Conservation (phyloP, 1,284 basidiomycete species). For the Leccinum variabile region DNA sequence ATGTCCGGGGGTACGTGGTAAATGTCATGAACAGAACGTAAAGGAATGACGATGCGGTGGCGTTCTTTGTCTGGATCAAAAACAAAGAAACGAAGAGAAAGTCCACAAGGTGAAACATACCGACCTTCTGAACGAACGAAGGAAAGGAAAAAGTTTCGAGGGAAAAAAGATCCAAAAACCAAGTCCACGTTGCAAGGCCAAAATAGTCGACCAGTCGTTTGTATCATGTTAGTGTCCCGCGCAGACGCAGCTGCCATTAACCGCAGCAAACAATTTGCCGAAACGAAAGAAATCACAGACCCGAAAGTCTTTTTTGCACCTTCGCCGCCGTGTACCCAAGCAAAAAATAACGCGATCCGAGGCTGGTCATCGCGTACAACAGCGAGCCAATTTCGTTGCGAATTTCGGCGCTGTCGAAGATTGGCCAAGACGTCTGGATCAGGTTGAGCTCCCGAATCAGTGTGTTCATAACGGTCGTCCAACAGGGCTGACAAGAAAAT, state of each 20-base stretch:
- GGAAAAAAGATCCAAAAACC: conserved; percentile 8
- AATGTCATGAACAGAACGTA: not conserved
- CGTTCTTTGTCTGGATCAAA: not conserved
- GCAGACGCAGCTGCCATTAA: not conserved
- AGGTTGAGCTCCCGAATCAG: conserved; percentile 61
- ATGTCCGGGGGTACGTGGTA: not conserved
- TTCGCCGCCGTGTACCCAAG: conserved; percentile 51
- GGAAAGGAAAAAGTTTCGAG: not conserved
- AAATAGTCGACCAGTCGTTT: not conserved
- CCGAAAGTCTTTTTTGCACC: conserved; percentile 44
- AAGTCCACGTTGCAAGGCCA: conserved; percentile 15
- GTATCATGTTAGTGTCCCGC: not conserved
- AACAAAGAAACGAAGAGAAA: not conserved
- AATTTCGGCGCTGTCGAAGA: conserved; percentile 53
- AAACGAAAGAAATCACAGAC: conserved; percentile 31
- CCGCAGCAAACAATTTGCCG: not conserved
- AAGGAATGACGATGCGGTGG: not conserved
- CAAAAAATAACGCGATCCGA: conserved; percentile 59
- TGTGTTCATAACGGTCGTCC: conserved; percentile 65
- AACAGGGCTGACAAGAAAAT: conserved; percentile 53
- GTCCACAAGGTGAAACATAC: not conserved
- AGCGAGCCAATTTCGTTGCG: conserved; percentile 61
- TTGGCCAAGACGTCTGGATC: conserved; percentile 59
- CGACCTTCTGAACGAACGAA: not conserved
- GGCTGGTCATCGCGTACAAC: conserved; percentile 61